Evolutionary conservation across 148 eudicot species (phyloP).

Genomic region (Vaccinium myrtillus): DNA sequence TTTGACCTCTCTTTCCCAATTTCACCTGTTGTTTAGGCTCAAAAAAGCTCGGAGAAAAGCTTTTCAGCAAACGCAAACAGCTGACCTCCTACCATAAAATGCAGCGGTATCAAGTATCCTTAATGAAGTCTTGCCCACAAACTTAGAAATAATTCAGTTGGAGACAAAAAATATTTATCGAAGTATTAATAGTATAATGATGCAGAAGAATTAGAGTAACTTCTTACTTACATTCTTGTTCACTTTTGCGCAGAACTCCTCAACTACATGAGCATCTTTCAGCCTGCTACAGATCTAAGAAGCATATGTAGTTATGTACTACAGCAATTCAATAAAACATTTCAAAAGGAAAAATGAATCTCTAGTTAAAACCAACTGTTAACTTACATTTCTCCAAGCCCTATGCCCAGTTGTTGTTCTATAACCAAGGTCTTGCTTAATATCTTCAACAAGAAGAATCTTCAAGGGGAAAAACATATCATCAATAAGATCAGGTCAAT

Average conservation of each 20-base stretch:
- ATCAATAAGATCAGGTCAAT: constrained; percentile 16
- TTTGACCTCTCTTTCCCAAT: constrained; percentile 53
- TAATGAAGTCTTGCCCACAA: not conserved
- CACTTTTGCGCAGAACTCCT: constrained; percentile 63
- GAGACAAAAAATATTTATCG: not conserved
- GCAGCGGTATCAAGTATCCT: constrained; percentile 16
- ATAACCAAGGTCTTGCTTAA: constrained; percentile 87
- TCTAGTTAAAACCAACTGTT: not conserved
- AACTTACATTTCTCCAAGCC: constrained; percentile 89
- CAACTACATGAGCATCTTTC: constrained; percentile 75
- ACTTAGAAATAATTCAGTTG: not conserved
- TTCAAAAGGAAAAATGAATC: not conserved
- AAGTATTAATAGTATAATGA: not conserved
- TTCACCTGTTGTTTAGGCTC: constrained; percentile 51
- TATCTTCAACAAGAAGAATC: constrained; percentile 87
- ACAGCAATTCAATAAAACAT: not conserved
- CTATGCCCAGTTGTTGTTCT: constrained; percentile 61
- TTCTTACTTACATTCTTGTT: constrained; percentile 38
- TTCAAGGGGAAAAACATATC: constrained; percentile 28
- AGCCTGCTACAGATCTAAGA: constrained; percentile 64
- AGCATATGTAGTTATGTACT: constrained; percentile 4
- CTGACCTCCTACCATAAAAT: constrained; percentile 53
- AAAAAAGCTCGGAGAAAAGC: constrained; percentile 67
- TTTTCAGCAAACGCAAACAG: constrained; percentile 78
- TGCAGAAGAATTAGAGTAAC: not conserved